Evolutionary conservation across 192 early-diverging fungal genomes (phyloP).

Genomic region (Pilaira anomala): DNA sequence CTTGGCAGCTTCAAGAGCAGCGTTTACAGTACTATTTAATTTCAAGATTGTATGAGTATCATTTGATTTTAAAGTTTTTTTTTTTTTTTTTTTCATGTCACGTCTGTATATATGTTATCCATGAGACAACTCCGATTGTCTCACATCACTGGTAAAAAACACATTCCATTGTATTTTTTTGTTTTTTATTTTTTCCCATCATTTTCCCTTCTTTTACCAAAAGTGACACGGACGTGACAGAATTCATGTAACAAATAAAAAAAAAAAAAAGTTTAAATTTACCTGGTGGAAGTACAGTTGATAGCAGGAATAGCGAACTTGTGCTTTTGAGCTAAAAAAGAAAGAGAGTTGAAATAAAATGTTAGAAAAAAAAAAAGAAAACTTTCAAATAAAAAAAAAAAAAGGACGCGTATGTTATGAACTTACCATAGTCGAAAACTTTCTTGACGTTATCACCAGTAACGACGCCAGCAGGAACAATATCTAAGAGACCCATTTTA

Average conservation of each 20-base stretch:
- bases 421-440: conserved; percentile 61
- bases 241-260: too few relatives aligned
- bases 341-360: neutral
- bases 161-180: too few relatives aligned
- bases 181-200: too few relatives aligned
- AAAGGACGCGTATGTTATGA: too few relatives aligned
- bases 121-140: too few relatives aligned
- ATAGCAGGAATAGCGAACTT: conserved; percentile 93
- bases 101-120: too few relatives aligned
- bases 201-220: too few relatives aligned
- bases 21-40: conserved; percentile 72
- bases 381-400: too few relatives aligned
- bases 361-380: neutral
- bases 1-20: conserved; percentile 90
- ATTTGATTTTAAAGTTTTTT: neutral
- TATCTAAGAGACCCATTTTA: conserved; percentile 74
- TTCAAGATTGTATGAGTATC: neutral
- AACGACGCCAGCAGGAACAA: conserved; percentile 89
- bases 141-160: too few relatives aligned
- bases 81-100: neutral
- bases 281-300: conserved; percentile 89
- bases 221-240: too few relatives aligned
- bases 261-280: neutral
- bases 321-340: conserved; percentile 58
- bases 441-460: conserved; percentile 91